Evolutionary conservation across 352 stramenopile genomes (phyloP).

Genomic region (Globisporangium ultimum): DNA sequence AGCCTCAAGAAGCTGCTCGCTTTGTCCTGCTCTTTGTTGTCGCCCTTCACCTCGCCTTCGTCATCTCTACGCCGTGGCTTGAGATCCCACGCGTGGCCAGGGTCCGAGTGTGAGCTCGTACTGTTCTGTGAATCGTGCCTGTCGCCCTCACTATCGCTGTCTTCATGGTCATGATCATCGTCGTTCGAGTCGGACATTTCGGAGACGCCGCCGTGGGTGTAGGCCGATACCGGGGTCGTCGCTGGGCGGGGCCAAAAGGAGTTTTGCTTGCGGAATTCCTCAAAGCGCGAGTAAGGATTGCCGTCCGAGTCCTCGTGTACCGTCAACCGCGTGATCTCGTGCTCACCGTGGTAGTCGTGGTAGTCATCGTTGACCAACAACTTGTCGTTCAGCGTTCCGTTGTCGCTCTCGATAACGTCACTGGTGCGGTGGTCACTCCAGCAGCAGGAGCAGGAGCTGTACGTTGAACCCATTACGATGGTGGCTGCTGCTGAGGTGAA

Average conservation of each 20-base stretch:
- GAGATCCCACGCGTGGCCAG: not conserved
- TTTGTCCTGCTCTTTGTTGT: not conserved
- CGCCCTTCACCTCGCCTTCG: not conserved
- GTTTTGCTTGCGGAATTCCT: constrained; percentile 7
- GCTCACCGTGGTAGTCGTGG: not conserved
- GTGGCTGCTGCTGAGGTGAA: no score
- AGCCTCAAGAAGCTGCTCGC: not conserved
- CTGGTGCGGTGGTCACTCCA: constrained; percentile 28
- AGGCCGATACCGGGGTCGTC: constrained; percentile 2
- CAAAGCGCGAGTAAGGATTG: constrained; percentile 10
- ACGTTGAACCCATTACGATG: constrained; percentile 29
- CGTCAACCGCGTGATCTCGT: constrained; percentile 2
- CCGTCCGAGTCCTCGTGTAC: constrained; percentile 10
- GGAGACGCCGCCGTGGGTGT: not conserved
- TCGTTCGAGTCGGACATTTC: constrained; percentile 2
- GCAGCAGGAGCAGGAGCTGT: constrained; percentile 40
- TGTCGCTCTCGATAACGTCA: constrained; percentile 27
- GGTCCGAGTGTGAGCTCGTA: not conserved
- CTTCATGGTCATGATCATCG: not conserved
- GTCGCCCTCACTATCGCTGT: not conserved
- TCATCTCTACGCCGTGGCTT: constrained; percentile 1
- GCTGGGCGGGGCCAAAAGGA: constrained; percentile 11
- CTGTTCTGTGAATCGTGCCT: not conserved
- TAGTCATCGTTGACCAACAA: constrained; percentile 26
- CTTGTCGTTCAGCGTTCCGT: constrained; percentile 46